Evolutionary conservation across 257 asterid species (phyloP), one percentile per base, ranked within the genome.

Genomic region (Eustoma russellianum): DNA sequence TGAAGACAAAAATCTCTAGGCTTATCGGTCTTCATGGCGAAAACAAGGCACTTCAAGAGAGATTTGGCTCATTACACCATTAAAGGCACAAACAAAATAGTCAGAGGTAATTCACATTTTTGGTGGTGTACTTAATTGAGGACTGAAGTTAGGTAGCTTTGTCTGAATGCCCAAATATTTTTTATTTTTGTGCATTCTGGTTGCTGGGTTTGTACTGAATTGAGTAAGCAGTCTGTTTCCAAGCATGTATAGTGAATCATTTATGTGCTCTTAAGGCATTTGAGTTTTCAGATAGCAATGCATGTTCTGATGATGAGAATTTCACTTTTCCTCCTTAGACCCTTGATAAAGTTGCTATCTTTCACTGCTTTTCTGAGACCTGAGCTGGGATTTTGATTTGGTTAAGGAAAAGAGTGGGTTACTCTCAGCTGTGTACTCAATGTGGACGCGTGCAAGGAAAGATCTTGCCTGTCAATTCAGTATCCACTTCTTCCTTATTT

Each of bases 11-110:
- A 9, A 41, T 14, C 7, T 54, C 0, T 17, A 17, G 5, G 5
- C 53, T 49, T 45, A n/a, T 35, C 41, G 47, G 34, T 62, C 48
- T 14, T 65, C 64, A 77, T 78, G 82, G 79, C 78, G 51, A 81
- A 80, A 70, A 66, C 78, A 40, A 66, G 72, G 53, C 80, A 72
- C 33, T 73, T 78, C 15, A 70, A 66, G 66, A 63, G 81, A 15
- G 80, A 68, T 43, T 45, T 82, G 53, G 74, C 65, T 41, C 60
- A 68, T 14, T 79, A 70, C 80, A 71, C 73, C 55, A 75, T 85
- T 49, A 67, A 64, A 63, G 88, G 88, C 71, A 70, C 91, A 46
- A 68, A 73, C 68, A 73, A 81, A 57, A 52, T 69, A 15, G 88
- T 85, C 16, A 65, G 68, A 73, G 83, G 94, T 84, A 75, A 34